Base-by-base conservation (phyloP, 352 stramenopile species). In the Pythium vanterpoolii region DNA sequence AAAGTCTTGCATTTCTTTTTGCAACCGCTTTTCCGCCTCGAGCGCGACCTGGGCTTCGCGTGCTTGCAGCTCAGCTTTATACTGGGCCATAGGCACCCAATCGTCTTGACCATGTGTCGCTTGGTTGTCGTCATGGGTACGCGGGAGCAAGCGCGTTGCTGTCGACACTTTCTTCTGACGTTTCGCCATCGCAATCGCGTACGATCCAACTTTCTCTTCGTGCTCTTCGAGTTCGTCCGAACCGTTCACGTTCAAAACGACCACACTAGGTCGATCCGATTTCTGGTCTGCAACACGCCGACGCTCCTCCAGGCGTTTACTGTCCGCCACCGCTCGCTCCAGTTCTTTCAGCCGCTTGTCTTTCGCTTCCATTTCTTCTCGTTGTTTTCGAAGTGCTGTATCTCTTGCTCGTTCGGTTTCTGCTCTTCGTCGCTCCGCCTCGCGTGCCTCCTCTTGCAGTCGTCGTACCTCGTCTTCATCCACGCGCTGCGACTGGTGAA, bases 1-100 rank as follows among this genome's bases (percentile, higher is more conserved):
- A 13, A 85, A 87, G n/a, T 91, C 74, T 8, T 72, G 60, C 30
- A 87, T 73, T 2, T 78, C 58, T 23, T 74, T 77, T 45, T 89
- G 76, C 9, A 86, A 34, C 5, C 67, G 56, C 45, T 87, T 72
- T 48, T 91, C 79, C 1, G 66, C 65, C 34, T 73, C 68, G 11
- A 91, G 68, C 4, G 73, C 60, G 33, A 75, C 61, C 49, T 87
- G 68, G 21, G 77, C 76, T 62, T 88, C 79, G 33, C 70, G 69
- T 13, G 72, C 74, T 40, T 82, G 54, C 1, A 91, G 48, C 44
- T 89, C 77, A 18, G 82, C 79, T 28, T 62, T 55, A 50, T 91
- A 79, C 27, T 91, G 77, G 2, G 74, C 64, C n/a, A 73, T 51
- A 1, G 67, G 61, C 21, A 90, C 72, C 36, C 43, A 77, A 5